Conservation (phyloP, 768 basidiomycete species). For the Mycena leptocephala region DNA sequence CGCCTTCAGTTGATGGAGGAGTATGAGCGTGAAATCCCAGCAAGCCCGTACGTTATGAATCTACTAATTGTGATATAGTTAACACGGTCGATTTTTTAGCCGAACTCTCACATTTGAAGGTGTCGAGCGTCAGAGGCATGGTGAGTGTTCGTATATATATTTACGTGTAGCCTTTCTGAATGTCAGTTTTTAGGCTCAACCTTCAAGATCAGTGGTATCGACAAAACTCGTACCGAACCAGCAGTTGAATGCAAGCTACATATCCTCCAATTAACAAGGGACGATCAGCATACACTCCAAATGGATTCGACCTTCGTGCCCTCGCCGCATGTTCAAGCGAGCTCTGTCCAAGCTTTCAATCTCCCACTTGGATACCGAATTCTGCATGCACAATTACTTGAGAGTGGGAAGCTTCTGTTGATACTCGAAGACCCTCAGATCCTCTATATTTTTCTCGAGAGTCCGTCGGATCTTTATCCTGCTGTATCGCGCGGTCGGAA, state of each 20-base stretch:
- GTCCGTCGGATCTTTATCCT: constrained; percentile 45
- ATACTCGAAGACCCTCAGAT: constrained; percentile 56
- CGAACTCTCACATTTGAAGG: constrained; percentile 23
- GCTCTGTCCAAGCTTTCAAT: constrained; percentile 44
- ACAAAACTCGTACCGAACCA: constrained; percentile 35
- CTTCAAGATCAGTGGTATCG: constrained; percentile 27
- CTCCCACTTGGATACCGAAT: constrained; percentile 43
- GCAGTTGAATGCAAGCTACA: constrained; percentile 50
- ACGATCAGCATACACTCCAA: constrained; percentile 55
- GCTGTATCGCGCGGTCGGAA: constrained; percentile 43
- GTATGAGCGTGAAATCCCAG: constrained; percentile 14
- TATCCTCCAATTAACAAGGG: constrained; percentile 50
- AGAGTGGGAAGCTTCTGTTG: constrained; percentile 58
- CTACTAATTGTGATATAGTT: neutral
- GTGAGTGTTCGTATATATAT: neutral
- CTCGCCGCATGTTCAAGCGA: constrained; percentile 42
- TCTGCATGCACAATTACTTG: constrained; percentile 59
- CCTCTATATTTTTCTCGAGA: constrained; percentile 59
- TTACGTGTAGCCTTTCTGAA: neutral
- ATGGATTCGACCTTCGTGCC: constrained; percentile 52
- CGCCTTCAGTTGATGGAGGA: constrained; percentile 26
- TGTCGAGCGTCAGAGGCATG: constrained; percentile 7
- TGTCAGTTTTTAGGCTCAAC: neutral
- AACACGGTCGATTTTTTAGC: neutral
- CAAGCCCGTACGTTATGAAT: neutral